Percentiles rank a stretch among this genome's conserved stretches.
Evolutionary conservation across 2,329 filamentous ascomycete species (phyloP).

Genomic region (Alternaria novae-zelandiae): DNA sequence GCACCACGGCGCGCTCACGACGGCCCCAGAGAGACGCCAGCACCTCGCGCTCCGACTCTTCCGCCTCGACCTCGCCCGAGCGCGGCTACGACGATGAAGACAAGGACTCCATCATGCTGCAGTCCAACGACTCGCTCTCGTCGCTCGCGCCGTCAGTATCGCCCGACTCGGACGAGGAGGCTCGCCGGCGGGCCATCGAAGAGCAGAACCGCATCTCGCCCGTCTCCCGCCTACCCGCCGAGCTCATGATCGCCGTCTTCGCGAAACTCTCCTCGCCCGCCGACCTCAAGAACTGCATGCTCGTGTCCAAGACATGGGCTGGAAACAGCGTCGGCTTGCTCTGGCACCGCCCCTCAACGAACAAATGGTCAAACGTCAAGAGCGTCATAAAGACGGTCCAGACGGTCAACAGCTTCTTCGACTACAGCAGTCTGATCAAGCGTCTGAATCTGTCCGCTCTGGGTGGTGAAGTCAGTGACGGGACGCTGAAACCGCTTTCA

Average conservation of each 20-base stretch:
- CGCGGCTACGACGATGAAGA: slow-evolving; percentile 87
- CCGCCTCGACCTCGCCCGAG: slow-evolving; percentile 76
- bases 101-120: slow-evolving; percentile 87
- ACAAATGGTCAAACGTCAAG: slow-evolving; percentile 80
- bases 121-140: slow-evolving; percentile 87
- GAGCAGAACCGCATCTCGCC: slow-evolving; percentile 75
- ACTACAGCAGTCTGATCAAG: slow-evolving; percentile 89
- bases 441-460: slow-evolving; percentile 87
- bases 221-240: slow-evolving; percentile 84
- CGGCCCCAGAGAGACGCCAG: slow-evolving; percentile 40
- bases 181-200: slow-evolving; percentile 61
- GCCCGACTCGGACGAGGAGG: slow-evolving; percentile 76
- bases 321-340: slow-evolving; percentile 89
- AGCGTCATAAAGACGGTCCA: slow-evolving; percentile 81
- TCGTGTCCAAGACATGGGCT: slow-evolving; percentile 94
- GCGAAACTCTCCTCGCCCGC: slow-evolving; percentile 76
- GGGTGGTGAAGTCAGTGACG: slow-evolving; percentile 80
- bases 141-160: slow-evolving; percentile 83
- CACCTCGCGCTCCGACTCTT: slow-evolving; percentile 55
- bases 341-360: slow-evolving; percentile 93
- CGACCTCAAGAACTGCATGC: slow-evolving; percentile 87
- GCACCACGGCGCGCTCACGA: slow-evolving; percentile 43
- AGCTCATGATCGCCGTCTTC: slow-evolving; percentile 94
- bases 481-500: slow-evolving; percentile 80
- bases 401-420: slow-evolving; percentile 77